Conservation (phyloP, 805 yeast species). For the Candida ponderosae region DNA sequence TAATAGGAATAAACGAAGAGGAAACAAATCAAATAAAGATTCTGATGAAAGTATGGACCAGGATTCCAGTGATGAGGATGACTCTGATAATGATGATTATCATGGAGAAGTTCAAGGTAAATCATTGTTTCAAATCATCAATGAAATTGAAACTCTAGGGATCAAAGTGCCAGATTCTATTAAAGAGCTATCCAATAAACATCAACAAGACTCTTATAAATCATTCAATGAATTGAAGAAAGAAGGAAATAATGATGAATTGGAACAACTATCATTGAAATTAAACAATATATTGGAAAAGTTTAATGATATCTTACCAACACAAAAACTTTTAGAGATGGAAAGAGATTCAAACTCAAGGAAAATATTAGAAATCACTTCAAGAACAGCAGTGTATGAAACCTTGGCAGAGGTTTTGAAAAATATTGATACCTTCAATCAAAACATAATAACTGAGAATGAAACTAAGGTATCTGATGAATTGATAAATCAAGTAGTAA, state of each 20-base stretch:
- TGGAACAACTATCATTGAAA: not conserved
- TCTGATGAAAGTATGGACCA: slow-evolving; percentile 7
- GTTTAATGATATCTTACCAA: too few relatives aligned
- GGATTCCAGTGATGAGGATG: slow-evolving; percentile 6
- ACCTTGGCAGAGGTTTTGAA: too few relatives aligned
- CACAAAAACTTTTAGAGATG: too few relatives aligned
- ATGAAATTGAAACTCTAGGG: slow-evolving; percentile 15
- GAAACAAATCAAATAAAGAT: slow-evolving; percentile 9
- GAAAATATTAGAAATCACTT: too few relatives aligned
- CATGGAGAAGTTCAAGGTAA: slow-evolving; percentile 18
- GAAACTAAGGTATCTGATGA: too few relatives aligned
- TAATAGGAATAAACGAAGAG: not conserved
- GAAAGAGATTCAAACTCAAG: too few relatives aligned
- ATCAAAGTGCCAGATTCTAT: slow-evolving; percentile 11
- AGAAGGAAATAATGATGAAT: slow-evolving; percentile 18
- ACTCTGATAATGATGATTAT: slow-evolving; percentile 16
- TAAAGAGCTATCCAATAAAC: slow-evolving; percentile 12
- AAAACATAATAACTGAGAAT: too few relatives aligned
- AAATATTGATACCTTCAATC: too few relatives aligned
- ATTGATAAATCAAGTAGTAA: too few relatives aligned
- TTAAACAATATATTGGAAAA: too few relatives aligned
- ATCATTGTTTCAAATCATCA: slow-evolving; percentile 15
- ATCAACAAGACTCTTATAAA: slow-evolving; percentile 22
- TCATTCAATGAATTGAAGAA: slow-evolving; percentile 30
- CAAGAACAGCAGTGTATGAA: too few relatives aligned